phyloP scores from a whole-genome alignment of 2,329 filamentous ascomycete species.

The Lasiodiplodia sp. region DNA sequence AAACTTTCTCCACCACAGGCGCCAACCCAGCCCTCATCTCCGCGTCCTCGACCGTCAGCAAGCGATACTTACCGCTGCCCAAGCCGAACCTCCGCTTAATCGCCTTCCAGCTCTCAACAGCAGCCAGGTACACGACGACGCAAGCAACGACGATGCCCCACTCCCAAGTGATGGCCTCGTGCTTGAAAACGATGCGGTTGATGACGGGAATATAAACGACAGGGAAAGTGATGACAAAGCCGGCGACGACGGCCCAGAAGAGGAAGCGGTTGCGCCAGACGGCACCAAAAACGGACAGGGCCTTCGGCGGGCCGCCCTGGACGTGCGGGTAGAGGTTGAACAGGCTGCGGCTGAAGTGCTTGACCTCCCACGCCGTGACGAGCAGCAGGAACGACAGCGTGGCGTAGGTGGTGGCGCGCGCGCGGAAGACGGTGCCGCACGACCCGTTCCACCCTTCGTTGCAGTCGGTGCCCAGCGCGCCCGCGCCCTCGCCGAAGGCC shows the following conservation, averaged over 20 bases:
- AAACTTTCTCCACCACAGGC: not conserved
- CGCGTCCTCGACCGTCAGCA: conserved; percentile 44
- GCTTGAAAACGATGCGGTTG: conserved; percentile 56
- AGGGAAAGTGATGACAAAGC: conserved; percentile 52
- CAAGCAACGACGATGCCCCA: conserved; percentile 55
- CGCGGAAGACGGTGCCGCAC: conserved; percentile 54
- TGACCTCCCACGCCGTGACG: conserved; percentile 58
- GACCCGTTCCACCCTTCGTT: conserved; percentile 53
- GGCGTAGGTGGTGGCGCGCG: conserved; percentile 54
- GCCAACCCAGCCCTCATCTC: conserved; percentile 43
- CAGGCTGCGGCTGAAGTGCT: conserved; percentile 52
- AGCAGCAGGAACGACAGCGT: conserved; percentile 55
- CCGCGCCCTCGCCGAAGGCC: conserved; percentile 52
- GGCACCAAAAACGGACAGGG: conserved; percentile 47
- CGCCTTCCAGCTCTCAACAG: conserved; percentile 56
- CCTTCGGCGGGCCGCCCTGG: conserved; percentile 32
- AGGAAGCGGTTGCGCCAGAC: conserved; percentile 54
- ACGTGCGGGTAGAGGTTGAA: conserved; percentile 55
- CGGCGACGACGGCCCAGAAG: conserved; percentile 52
- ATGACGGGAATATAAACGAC: conserved; percentile 56
- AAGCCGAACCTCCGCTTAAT: conserved; percentile 49
- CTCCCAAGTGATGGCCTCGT: conserved; percentile 53
- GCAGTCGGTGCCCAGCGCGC: conserved; percentile 53
- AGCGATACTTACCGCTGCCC: conserved; percentile 42
- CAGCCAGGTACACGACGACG: conserved; percentile 49